Evolutionary conservation across 306 rosid species (phyloP), one percentile per base, ranked within the genome.

Genomic region (Cucurbita ficifolia): DNA sequence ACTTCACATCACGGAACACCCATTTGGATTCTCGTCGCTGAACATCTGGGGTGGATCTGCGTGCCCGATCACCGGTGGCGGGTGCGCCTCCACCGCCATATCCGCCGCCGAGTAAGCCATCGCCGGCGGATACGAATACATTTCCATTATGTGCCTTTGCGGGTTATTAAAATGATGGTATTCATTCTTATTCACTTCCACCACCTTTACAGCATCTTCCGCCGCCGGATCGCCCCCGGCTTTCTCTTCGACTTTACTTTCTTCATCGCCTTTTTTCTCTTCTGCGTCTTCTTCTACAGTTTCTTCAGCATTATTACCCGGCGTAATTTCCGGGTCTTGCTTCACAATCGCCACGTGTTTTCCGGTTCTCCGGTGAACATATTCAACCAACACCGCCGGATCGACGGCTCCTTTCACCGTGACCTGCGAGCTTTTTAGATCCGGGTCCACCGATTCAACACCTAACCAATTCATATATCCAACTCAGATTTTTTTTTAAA

Each of bases 1-100:
- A 4, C 29, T 10, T 64, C 60, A 87, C 92, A 87, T 82, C 7
- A 85, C 70, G 29, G 82, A 65, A 18, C 98, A 90, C 0, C 96
- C 96, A 64, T 92, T 90, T 14, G 98, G 98, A 64, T 92, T 90
- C 78, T 92, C 98, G 72, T 90, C 96, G 43, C 97, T 92, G 86
- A 92, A 92, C 79, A 89, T 84, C 86, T 92, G 96, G 2, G 92
- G 96, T 14, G 98, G 98, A 72, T 90, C 86, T 74, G 87, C 97
- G 74, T 90, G n/a, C 10, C 53, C 54, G 11, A 65, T 42, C 11
- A 19, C 29, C 72, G 17, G 38, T 17, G 72, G 17, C 16, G 72
- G 72, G n/a, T 18, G 18, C 0, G 50, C n/a, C 10, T 64, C 72
- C 7, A 62, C 14, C 22, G 5, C 70, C 50, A 39, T 39, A 1